A percentile compares a stretch with the other conserved stretches of the same genome.
Conservation (phyloP, 345 rosid species). For the Camelina hispida region DNA sequence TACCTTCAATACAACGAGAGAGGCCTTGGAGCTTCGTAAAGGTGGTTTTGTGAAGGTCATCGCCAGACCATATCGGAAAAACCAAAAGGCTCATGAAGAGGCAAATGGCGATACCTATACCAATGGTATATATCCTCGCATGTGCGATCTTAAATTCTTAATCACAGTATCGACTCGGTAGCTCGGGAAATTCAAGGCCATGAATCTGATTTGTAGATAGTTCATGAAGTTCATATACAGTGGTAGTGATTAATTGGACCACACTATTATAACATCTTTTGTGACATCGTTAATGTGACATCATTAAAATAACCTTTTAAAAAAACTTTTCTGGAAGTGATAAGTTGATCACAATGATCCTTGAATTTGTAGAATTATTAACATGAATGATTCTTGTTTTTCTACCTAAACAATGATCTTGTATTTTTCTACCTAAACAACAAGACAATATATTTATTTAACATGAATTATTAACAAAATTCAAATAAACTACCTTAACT, state of each 20-base stretch:
- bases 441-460: too few species aligned
- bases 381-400: too few species aligned
- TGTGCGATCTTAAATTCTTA: slow-evolving; percentile 66
- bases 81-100: slow-evolving; percentile 70
- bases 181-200: too few species aligned
- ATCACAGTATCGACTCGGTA: slow-evolving; percentile 60
- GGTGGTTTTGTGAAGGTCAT: slow-evolving; percentile 76
- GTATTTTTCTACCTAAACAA: too few species aligned
- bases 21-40: slow-evolving; percentile 70
- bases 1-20: slow-evolving; percentile 75
- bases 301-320: slow-evolving; percentile 33
- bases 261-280: neutral
- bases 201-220: too few species aligned
- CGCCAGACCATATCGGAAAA: slow-evolving; percentile 86
- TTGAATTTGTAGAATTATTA: neutral
- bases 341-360: slow-evolving; percentile 34
- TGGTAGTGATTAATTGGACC: slow-evolving; percentile 15
- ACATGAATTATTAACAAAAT: too few species aligned
- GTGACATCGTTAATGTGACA: too few species aligned
- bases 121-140: slow-evolving; percentile 64
- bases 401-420: too few species aligned
- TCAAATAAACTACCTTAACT: too few species aligned
- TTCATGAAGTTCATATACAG: too few species aligned
- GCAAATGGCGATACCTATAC: slow-evolving; percentile 74
- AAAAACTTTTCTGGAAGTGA: slow-evolving; percentile 26